Evolutionary conservation across 192 early-diverging fungal species (phyloP), one percentile per base, ranked within the genome.

Genomic region (Fimicolochytrium jonesii): DNA sequence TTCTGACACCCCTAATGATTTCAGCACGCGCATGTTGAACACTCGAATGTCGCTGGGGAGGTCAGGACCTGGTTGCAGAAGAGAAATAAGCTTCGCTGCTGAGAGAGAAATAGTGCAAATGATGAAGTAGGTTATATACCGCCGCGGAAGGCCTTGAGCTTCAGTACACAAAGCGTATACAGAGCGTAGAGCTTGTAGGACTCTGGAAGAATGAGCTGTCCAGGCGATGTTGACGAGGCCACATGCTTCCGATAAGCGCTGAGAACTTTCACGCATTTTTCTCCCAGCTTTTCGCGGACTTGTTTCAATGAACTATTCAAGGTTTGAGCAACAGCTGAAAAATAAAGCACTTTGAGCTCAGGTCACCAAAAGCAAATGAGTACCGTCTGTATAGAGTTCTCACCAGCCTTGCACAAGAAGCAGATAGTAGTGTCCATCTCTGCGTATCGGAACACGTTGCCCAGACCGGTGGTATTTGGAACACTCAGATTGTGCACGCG

Each of bases 151-250:
- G 91, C 82, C 43, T 83, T 81, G 42, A 82, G 86, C 68, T 97
- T 97, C 20, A 94, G 78, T 61, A 99, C 66, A 25, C 89, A 70
- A 39, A 96, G 78, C 0, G 84, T 79, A 70, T 90, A 95, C 26
- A 97, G 77, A 13, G 96, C 95, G 42, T 89, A 86, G 37, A 95
- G 77, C 71, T 99, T 99, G 77, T 89, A 94, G 0, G 93, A 86
- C 69, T 99, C 96, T 23, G 96, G 95, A 45, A 99, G 73, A 57
- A 99, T 97, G 18, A 99, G 78, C 48, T 88, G 96, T 28, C 92
- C 94, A 2, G 95, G 88, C 10, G 91, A 81, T 23, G 90, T 92
- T 20, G 87, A 83, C 1, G 87, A 79, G 6, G 94, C 94, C 67
- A 90, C 94, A 64, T 95, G 84, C 65, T 88, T 91, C 48, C 96